These are phyloP conservation scores for Colletotrichum chrysophilum DNA, from an alignment of 2,329 filamentous ascomycete genomes.

Conservation along the genomic window DNA sequence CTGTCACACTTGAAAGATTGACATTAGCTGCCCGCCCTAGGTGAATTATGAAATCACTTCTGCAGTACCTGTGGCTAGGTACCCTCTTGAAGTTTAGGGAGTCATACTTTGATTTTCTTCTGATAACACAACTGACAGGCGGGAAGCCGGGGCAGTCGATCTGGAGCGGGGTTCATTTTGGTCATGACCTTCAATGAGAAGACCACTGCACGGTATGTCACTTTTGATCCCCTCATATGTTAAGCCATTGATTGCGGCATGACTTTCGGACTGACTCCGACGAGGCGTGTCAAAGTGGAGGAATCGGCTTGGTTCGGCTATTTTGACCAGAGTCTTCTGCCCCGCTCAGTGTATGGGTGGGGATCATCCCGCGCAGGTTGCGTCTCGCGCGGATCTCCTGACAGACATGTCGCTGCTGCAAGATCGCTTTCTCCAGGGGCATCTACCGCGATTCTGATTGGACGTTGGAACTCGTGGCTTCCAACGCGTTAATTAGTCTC, in stretches of 20 bases:
- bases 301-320: constrained; percentile 3
- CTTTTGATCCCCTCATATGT: not conserved
- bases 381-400: not conserved
- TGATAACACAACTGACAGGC: constrained; percentile 17
- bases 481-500: not conserved
- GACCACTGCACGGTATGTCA: not conserved
- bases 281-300: not conserved
- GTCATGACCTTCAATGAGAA: not conserved
- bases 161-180: not conserved
- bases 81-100: not conserved
- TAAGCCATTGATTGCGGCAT: not conserved
- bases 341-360: not conserved
- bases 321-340: not conserved
- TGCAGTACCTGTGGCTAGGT: not conserved
- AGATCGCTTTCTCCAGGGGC: not conserved
- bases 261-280: constrained; percentile 2
- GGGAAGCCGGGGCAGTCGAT: constrained; percentile 5
- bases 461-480: not conserved
- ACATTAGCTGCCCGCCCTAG: not conserved
- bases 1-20: constrained; percentile 29
- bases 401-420: not conserved
- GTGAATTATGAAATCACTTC: not conserved
- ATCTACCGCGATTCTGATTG: not conserved
- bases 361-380: not conserved
- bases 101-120: constrained; percentile 18